A percentile compares a stretch with the other conserved stretches of the same genome.
phyloP scores from a whole-genome alignment of 2,329 filamentous ascomycete species.

The Talaromyces funiculosus region DNA sequence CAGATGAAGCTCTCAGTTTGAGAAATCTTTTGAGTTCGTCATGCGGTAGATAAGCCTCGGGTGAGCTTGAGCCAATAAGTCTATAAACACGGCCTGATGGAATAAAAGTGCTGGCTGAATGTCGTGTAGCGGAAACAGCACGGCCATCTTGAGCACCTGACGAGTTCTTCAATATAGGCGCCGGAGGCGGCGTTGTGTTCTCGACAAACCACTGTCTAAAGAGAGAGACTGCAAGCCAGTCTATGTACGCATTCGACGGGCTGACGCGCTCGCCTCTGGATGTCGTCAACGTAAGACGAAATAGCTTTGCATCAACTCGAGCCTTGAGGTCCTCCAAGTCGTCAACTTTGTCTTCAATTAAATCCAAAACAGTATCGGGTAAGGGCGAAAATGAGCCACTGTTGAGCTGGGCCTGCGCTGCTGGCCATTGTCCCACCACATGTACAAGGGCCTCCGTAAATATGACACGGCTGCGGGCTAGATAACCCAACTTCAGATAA shows the following conservation, averaged over 20 bases:
- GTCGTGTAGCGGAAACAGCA: conserved; percentile 9
- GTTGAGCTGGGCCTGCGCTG: conserved; percentile 70
- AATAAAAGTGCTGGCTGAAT: conserved; percentile 21
- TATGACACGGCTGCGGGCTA: conserved; percentile 75
- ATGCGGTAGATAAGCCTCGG: conserved; percentile 65
- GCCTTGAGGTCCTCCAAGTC: conserved; percentile 79
- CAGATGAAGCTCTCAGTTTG: conserved; percentile 60
- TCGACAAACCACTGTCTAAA: conserved; percentile 94
- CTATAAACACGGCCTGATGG: conserved; percentile 66
- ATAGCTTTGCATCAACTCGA: conserved; percentile 73
- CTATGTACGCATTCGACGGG: conserved; percentile 72
- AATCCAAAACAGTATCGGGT: conserved; percentile 70
- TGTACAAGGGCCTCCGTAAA: conserved; percentile 86
- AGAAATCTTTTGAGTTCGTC: conserved; percentile 89
- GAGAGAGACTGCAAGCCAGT: conserved; percentile 81
- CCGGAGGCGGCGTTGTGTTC: conserved; percentile 69
- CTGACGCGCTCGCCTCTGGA: conserved; percentile 74
- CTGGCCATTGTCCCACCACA: conserved; percentile 90
- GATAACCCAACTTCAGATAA: conserved; percentile 83
- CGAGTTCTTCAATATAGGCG: conserved; percentile 41
- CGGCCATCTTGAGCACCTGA: conserved; percentile 13
- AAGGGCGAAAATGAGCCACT: conserved; percentile 50
- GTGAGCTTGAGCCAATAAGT: conserved; percentile 60
- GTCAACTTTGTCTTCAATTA: conserved; percentile 93
- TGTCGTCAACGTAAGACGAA: conserved; percentile 73